A percentile compares a stretch with the other conserved stretches of the same genome.
Conservation (phyloP, 2,329 filamentous ascomycete genomes). For the Capronia americana region DNA sequence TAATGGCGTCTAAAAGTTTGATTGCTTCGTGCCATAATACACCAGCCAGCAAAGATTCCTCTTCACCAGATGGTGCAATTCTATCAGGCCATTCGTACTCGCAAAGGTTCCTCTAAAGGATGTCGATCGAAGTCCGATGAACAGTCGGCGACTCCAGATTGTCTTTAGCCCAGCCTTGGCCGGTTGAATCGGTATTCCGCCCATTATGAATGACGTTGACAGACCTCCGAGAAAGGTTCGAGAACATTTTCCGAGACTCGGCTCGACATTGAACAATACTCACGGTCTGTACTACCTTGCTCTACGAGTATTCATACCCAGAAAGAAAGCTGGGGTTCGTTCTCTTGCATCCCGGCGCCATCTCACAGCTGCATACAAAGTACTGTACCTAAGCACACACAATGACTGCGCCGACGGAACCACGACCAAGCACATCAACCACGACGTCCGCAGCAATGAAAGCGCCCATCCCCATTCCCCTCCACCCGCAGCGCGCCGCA, state of each 20-base stretch:
- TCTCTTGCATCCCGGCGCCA: not conserved
- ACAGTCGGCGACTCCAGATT: not conserved
- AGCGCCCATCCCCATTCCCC: slow-evolving; percentile 13
- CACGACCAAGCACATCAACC: not conserved
- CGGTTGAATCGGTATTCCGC: not conserved
- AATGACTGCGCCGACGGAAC: not conserved
- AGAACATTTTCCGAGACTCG: not conserved
- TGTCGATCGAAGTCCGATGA: not conserved
- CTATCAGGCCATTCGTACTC: too few relatives aligned
- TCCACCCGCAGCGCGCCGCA: slow-evolving; percentile 65
- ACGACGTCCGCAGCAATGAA: slow-evolving; percentile 26
- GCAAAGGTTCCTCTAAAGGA: too few relatives aligned
- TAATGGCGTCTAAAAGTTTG: not conserved
- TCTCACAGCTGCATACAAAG: not conserved
- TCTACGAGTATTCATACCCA: too few relatives aligned
- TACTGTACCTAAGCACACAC: too few relatives aligned
- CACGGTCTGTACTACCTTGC: not conserved
- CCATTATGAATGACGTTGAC: not conserved
- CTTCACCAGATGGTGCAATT: too few relatives aligned
- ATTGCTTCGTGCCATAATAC: not conserved
- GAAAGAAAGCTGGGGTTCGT: not conserved
- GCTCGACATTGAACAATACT: not conserved
- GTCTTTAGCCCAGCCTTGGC: not conserved
- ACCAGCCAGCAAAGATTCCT: not conserved
- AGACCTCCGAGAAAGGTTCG: not conserved